Percentiles rank a stretch among this genome's conserved stretches.
These are phyloP conservation scores for Tremella mesenterica DNA, from an alignment of 768 basidiomycete genomes.

Conservation along the genomic window DNA sequence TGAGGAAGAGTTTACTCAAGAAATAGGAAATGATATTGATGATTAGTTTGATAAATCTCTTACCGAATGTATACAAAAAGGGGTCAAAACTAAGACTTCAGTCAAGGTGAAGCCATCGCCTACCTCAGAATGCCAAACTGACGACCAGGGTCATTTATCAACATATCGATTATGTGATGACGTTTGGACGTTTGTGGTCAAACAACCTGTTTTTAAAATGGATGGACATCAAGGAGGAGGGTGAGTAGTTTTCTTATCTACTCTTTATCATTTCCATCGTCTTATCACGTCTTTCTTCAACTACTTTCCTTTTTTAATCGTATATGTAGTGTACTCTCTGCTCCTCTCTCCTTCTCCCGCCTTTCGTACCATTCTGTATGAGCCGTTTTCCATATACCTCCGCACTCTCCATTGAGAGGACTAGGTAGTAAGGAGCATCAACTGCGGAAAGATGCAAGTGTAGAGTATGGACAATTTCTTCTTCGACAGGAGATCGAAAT, in stretches of 20 bases:
- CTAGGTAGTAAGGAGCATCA: not conserved
- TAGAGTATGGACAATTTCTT: too few species aligned
- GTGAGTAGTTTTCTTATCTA: constrained; percentile 42
- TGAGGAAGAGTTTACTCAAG: too few species aligned
- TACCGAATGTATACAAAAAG: constrained; percentile 82
- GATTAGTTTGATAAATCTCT: constrained; percentile 89
- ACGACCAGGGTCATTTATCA: constrained; percentile 67
- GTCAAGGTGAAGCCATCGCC: constrained; percentile 58
- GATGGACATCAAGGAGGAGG: constrained; percentile 49
- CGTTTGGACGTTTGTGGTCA: constrained; percentile 98
- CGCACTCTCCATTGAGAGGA: too few species aligned
- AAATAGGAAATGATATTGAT: constrained; percentile 9
- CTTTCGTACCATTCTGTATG: too few species aligned
- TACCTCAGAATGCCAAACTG: not conserved
- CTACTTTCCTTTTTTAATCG: too few species aligned
- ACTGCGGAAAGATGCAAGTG: not conserved
- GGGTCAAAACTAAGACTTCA: constrained; percentile 88
- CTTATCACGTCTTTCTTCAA: too few species aligned
- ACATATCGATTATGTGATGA: constrained; percentile 53
- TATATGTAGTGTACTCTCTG: too few species aligned
- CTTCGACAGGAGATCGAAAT: not conserved
- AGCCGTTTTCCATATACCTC: too few species aligned
- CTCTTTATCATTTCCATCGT: too few species aligned
- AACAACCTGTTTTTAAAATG: constrained; percentile 89
- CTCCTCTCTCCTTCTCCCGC: too few species aligned